Evolutionary conservation across 192 early-diverging fungal species (phyloP), one percentile per base, ranked within the genome.

Genomic region (Backusella macrospora): DNA sequence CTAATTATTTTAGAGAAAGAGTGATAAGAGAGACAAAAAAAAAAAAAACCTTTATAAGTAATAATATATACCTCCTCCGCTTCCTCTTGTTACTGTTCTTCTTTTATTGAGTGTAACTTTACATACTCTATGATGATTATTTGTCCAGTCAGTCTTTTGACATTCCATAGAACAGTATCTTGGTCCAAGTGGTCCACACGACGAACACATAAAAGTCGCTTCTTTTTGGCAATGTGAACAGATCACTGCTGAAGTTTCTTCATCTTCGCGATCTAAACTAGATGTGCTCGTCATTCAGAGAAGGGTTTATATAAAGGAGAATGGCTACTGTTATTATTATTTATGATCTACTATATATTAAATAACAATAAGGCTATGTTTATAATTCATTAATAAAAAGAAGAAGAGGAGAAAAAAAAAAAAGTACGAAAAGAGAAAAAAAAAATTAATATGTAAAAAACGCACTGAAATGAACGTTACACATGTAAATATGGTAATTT

Each of bases 81-180:
- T 64, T 70, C 55, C 26, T 45, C 6, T 26, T 66, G 43, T 47
- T 34, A 26, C 63, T 38, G 55, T 42, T 55, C 59, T 2, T 80
- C 65, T 26, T 43, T 69, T 15, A 49, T 67, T 29, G 75, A 55
- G 21, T 59, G 52, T 73, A n/a, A 80, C 86, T 49, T 73, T 64
- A 64, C 89, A 90, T 7, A 75, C 75, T 46, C 69, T 65, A 70
- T 85, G 82, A 70, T 91, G 90, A 21, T 52, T 69, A 52, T 37
- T 40, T 29, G 70, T 76, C 89, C 90, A 91, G 73, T 89, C 85
- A 14, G 44, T 59, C 2, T 81, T 77, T 69, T 92, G 91, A 70
- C 91, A 92, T 37, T 82, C 81, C 13, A 71, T 63, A 21, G 88
- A 89, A 71, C 91, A 92, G 71, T 91, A 92, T 26, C 86, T 78